Percentiles rank a stretch among this genome's conserved stretches.
Evolutionary conservation across 441 rosid species (phyloP).

Genomic region (Eruca vesicaria): DNA sequence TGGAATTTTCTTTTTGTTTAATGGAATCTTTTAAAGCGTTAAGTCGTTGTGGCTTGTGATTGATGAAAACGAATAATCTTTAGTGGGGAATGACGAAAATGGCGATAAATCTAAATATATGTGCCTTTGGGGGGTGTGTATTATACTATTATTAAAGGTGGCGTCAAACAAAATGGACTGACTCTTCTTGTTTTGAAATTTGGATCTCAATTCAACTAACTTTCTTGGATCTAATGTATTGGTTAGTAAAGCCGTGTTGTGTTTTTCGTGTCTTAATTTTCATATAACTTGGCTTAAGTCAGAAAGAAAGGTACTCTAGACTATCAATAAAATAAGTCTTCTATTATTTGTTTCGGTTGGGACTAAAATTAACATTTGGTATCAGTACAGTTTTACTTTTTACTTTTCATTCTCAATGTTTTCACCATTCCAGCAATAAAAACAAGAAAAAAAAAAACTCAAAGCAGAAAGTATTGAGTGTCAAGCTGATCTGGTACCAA

Average conservation of each 20-base stretch:
- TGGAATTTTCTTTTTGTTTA: conserved; percentile 9
- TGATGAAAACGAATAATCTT: conserved; percentile 26
- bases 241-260: conserved; percentile 1
- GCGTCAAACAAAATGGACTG: conserved; percentile 28
- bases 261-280: not conserved
- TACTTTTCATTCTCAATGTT: not conserved
- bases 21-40: conserved; percentile 3
- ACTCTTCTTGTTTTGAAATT: conserved; percentile 15
- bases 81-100: not conserved
- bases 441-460: not conserved
- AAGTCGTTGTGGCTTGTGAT: conserved; percentile 27
- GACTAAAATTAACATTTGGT: not conserved
- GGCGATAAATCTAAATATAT: not conserved
- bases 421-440: not conserved
- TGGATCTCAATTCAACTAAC: conserved; percentile 14
- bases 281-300: not conserved
- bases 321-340: not conserved
- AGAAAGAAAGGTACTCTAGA: not conserved
- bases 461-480: not conserved
- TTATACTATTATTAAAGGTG: conserved; percentile 9
- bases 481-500: not conserved
- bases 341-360: not conserved
- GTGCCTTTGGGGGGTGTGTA: not conserved
- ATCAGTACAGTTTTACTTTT: not conserved
- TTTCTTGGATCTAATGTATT: conserved; percentile 16